Percentiles rank a stretch among this genome's conserved stretches.
Conservation (phyloP, 2,329 filamentous ascomycete species). For the Colletotrichum sp. region DNA sequence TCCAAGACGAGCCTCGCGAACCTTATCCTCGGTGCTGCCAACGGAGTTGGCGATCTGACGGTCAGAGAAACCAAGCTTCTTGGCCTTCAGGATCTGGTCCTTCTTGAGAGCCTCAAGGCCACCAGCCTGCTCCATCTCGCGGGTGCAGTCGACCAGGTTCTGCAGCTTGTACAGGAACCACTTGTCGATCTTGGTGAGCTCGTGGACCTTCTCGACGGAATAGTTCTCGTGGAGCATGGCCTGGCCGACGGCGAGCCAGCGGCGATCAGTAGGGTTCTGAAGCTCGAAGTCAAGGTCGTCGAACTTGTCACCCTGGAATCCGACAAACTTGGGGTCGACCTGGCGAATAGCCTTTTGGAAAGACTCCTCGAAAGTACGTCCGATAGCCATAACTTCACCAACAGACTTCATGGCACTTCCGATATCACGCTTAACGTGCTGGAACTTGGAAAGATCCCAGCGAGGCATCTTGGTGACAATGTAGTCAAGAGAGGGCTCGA, state of each 20-base stretch:
- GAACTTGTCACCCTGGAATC: slow-evolving; percentile 95
- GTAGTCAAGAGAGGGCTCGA: slow-evolving; percentile 96
- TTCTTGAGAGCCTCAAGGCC: slow-evolving; percentile 85
- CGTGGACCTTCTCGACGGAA: slow-evolving; percentile 88
- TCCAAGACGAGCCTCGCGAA: slow-evolving; percentile 81
- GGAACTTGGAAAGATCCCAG: slow-evolving; percentile 99
- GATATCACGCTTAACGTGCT: slow-evolving; percentile 97
- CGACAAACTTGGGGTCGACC: slow-evolving; percentile 89
- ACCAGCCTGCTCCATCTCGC: slow-evolving; percentile 83
- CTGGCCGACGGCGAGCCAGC: slow-evolving; percentile 97
- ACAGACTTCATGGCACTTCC: slow-evolving; percentile 99
- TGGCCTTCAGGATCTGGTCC: slow-evolving; percentile 87
- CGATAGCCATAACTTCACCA: slow-evolving; percentile 99
- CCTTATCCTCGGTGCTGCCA: slow-evolving; percentile 85
- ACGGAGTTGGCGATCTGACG: slow-evolving; percentile 90
- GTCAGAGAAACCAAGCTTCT: slow-evolving; percentile 98
- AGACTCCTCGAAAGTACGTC: slow-evolving; percentile 96
- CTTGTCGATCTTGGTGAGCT: slow-evolving; percentile 97
- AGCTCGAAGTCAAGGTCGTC: slow-evolving; percentile 91
- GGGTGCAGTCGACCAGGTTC: slow-evolving; percentile 92
- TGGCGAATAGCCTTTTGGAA: slow-evolving; percentile 99
- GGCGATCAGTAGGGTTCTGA: slow-evolving; percentile 90
- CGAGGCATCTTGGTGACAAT: slow-evolving; percentile 98
- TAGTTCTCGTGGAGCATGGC: slow-evolving; percentile 98
- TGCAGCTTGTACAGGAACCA: slow-evolving; percentile 99